Conservation (phyloP, 345 rosid genomes). For the Eucalyptus erythrocorys region DNA sequence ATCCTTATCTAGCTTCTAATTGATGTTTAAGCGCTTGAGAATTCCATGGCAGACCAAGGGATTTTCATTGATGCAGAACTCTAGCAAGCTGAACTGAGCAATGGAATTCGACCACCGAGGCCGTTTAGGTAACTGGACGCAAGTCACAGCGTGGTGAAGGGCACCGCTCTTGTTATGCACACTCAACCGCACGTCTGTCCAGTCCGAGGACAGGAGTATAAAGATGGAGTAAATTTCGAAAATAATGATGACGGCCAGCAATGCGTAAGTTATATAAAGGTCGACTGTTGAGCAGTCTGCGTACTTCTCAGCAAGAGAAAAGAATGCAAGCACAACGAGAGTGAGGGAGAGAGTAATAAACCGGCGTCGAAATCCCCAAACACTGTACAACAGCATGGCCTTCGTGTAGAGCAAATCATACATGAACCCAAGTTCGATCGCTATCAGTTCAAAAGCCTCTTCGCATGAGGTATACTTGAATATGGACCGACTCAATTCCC, state of each 20-base stretch:
- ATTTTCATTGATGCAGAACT: neutral
- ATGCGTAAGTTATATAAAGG: neutral
- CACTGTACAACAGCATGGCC: neutral
- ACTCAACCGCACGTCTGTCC: neutral
- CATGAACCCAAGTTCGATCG: neutral
- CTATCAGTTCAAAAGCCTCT: neutral
- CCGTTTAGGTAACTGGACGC: neutral
- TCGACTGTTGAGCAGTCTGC: neutral
- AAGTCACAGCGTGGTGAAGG: neutral
- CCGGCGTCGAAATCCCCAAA: constrained; percentile 2
- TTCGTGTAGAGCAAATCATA: neutral
- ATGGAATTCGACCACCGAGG: neutral
- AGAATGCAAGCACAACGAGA: neutral
- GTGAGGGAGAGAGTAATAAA: neutral
- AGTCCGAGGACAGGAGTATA: neutral
- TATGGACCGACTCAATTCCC: neutral
- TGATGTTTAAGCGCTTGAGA: neutral
- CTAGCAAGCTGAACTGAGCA: neutral
- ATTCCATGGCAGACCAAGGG: neutral
- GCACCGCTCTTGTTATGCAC: neutral
- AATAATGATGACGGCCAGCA: neutral
- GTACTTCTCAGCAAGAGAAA: neutral
- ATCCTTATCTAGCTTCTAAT: neutral
- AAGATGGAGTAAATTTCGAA: neutral
- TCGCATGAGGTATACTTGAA: neutral